Evolutionary conservation across 441 rosid species (phyloP), one percentile per base, ranked within the genome.

Genomic region (Adansonia gregorii): DNA sequence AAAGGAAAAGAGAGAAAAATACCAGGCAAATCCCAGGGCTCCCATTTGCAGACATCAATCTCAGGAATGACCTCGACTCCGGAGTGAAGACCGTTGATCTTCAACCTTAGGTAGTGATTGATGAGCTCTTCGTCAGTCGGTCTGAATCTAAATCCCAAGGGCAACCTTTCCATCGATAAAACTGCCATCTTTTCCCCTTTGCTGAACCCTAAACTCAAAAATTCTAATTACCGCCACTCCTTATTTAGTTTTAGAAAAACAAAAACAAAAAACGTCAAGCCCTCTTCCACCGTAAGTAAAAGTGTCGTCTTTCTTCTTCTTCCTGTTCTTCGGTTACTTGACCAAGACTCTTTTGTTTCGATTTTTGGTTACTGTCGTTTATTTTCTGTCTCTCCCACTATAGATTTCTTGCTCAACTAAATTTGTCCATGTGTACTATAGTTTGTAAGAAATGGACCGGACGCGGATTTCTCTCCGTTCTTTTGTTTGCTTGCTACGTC

Each of bases 21-120:
- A 93, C 97, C 90, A 61, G 98, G 95, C 63, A 95, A 86, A 83
- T 95, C 98, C 97, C 98, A 95, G 59, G 98, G 98, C 82, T 95
- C 95, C 89, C 91, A 87, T 85, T 90, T 92, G 90, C 98, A 95
- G 69, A 95, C 90, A 77, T 95, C 98, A 73, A 93, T 78, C 82
- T 95, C 97, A 11, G 85, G 90, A 70, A 95, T 90, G 39, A 93
- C 92, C 54, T 89, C 64, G 39, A 91, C 93, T 70, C 92, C 93
- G 49, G 90, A 87, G 83, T 86, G 81, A 56, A 89, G 92, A 45
- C 98, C 91, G 86, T 95, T 91, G 85, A 95, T 92, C 90, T 93
- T 92, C 73, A 83, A 80, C 72, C 92, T 78, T 11, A 95, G 91
- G 83, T 92, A 95, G 85, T 95, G 98, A 52, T 78, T 89, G 56